Percentiles rank a stretch among this genome's conserved stretches.
Evolutionary conservation across 352 stramenopile species (phyloP).

Genomic region (Phytophthora sansomeana): DNA sequence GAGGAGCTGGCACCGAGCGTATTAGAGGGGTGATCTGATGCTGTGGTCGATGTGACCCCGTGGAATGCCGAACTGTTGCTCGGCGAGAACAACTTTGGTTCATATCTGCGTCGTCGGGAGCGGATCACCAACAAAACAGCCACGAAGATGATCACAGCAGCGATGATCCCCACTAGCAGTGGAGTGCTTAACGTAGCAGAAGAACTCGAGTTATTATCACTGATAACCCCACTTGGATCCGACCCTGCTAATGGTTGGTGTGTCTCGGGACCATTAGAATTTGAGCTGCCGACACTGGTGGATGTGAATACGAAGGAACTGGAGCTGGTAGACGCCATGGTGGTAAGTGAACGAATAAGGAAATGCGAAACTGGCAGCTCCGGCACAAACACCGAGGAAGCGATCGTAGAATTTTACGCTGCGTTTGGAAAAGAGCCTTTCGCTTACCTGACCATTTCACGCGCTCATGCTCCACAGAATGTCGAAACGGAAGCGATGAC

Average conservation of each 20-base stretch:
- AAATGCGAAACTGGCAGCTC: conserved; percentile 24
- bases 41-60: conserved; percentile 27
- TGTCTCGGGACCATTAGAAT: conserved; percentile 2
- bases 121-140: conserved; percentile 28
- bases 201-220: neutral
- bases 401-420: conserved; percentile 1
- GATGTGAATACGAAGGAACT: conserved; percentile 7
- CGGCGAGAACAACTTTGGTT: conserved; percentile 24
- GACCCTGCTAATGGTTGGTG: conserved; percentile 12
- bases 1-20: conserved; percentile 9
- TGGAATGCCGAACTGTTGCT: conserved; percentile 29
- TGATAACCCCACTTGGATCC: conserved; percentile 7
- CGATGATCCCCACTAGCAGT: conserved; percentile 24
- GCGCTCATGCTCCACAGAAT: conserved; percentile 19
- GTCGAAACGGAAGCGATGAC: conserved; percentile 25
- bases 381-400: neutral
- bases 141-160: conserved; percentile 21
- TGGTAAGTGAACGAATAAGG: conserved; percentile 21
- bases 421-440: conserved; percentile 2
- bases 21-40: conserved; percentile 11
- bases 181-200: conserved; percentile 11
- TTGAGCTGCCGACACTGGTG: conserved; percentile 6
- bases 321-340: conserved; percentile 28
- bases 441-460: neutral
- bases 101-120: conserved; percentile 11